Evolutionary conservation across 176 grass and related monocot species (phyloP).

Genomic region (Pontederia crassipes): DNA sequence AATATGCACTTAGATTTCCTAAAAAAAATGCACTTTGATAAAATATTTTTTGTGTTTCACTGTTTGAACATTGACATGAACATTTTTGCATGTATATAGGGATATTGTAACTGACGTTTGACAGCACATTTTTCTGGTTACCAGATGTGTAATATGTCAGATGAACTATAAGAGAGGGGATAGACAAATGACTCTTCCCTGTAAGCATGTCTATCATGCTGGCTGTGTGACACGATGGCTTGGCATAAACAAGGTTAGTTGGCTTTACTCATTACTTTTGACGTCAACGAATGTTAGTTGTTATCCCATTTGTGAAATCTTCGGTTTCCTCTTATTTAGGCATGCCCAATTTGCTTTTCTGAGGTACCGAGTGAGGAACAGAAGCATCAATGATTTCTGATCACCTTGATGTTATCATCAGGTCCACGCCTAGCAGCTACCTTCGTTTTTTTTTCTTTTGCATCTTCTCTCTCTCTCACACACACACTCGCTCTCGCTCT

Average conservation of each 20-base stretch:
- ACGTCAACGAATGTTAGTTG: no score
- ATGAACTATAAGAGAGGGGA: constrained; percentile 96
- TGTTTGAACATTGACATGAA: no score
- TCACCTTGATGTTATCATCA: not conserved
- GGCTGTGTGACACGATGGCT: constrained; percentile 86
- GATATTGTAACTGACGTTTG: not conserved
- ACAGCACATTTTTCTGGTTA: constrained; percentile 2
- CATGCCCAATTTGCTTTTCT: constrained; percentile 85
- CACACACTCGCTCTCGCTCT: no score
- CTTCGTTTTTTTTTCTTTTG: no score
- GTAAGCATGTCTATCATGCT: constrained; percentile 88
- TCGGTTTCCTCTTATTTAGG: constrained; percentile 32
- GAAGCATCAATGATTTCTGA: constrained; percentile 45
- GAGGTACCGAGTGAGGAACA: constrained; percentile 53
- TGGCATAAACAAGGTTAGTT: constrained; percentile 82
- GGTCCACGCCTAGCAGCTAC: no score
- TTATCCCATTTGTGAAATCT: constrained; percentile 5
- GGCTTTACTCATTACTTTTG: not conserved
- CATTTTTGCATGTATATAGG: not conserved
- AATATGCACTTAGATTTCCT: no score
- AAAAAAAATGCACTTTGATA: no score
- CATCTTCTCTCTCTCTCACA: no score
- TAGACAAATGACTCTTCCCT: constrained; percentile 83
- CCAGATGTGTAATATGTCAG: constrained; percentile 95
- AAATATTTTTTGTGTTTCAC: no score